phyloP scores from a whole-genome alignment of 768 basidiomycete genomes.

The Calocybe cyanea region DNA sequence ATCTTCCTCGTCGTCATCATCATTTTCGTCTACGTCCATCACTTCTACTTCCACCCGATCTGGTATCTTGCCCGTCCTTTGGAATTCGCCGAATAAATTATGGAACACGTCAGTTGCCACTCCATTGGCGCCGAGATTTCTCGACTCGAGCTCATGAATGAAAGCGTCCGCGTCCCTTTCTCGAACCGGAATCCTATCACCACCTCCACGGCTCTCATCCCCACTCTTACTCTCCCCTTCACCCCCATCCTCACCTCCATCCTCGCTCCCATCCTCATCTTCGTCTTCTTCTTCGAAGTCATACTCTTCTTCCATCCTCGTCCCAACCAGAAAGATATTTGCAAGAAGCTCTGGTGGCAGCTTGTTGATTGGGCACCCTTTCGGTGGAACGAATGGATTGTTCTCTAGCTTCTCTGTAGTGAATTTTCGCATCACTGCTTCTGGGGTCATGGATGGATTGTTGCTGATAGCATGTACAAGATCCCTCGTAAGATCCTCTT shows the following conservation, averaged over 20 bases:
- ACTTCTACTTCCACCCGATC: no score
- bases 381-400: constrained; percentile 47
- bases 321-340: constrained; percentile 50
- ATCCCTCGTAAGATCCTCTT: constrained; percentile 21
- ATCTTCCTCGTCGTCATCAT: constrained; percentile 33
- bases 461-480: constrained; percentile 22
- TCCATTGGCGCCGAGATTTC: no score
- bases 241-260: no score
- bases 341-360: constrained; percentile 57
- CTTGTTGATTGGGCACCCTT: constrained; percentile 46
- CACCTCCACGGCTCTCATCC: no score
- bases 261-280: no score
- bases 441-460: constrained; percentile 24
- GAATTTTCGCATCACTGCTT: constrained; percentile 29
- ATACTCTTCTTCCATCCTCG: constrained; percentile 31
- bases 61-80: no score
- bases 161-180: no score
- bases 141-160: no score
- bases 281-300: constrained; percentile 28
- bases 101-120: no score
- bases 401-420: constrained; percentile 34
- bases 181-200: no score
- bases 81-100: no score
- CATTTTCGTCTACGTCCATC: constrained; percentile 21
- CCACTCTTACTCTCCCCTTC: no score